phyloP scores from a whole-genome alignment of 1,284 basidiomycete species.

The Heterobasidion irregulare region DNA sequence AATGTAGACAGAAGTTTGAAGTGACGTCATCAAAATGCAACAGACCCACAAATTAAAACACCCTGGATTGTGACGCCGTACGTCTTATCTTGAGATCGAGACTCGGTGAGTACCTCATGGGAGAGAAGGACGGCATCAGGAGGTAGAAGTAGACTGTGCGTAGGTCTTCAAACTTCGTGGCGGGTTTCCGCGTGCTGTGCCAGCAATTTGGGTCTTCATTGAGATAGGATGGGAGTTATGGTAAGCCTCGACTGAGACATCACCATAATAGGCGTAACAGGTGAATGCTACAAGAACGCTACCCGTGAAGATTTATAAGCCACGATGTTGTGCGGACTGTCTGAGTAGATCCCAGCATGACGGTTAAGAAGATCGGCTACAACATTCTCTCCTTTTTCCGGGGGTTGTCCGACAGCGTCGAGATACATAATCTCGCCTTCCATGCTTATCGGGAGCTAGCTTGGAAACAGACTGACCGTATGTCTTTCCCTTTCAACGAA shows the following conservation, averaged over 20 bases:
- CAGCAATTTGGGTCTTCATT: neutral
- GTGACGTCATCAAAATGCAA: too few species aligned
- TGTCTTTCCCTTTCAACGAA: too few species aligned
- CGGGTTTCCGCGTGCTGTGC: conserved; percentile 7
- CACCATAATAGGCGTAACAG: neutral
- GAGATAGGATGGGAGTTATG: neutral
- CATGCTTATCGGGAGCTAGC: too few species aligned
- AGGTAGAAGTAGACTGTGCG: neutral
- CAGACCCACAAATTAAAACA: too few species aligned
- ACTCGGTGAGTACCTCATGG: neutral
- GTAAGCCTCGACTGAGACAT: neutral
- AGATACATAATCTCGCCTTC: too few species aligned
- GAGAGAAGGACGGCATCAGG: conserved; percentile 3
- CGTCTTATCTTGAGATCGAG: neutral
- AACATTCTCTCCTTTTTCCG: conserved; percentile 2
- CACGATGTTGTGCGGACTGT: conserved; percentile 9
- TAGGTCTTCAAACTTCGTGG: neutral
- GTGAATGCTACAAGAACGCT: neutral
- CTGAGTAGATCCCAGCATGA: conserved; percentile 12
- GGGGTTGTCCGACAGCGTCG: too few species aligned
- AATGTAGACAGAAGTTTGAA: too few species aligned
- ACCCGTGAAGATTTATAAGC: neutral
- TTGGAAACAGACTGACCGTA: too few species aligned
- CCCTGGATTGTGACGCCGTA: too few species aligned
- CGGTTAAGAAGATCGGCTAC: conserved; percentile 16